A percentile compares a stretch with the other conserved stretches of the same genome.
phyloP scores from a whole-genome alignment of 139 green algal species.

The Chlamydomonas sp. region DNA sequence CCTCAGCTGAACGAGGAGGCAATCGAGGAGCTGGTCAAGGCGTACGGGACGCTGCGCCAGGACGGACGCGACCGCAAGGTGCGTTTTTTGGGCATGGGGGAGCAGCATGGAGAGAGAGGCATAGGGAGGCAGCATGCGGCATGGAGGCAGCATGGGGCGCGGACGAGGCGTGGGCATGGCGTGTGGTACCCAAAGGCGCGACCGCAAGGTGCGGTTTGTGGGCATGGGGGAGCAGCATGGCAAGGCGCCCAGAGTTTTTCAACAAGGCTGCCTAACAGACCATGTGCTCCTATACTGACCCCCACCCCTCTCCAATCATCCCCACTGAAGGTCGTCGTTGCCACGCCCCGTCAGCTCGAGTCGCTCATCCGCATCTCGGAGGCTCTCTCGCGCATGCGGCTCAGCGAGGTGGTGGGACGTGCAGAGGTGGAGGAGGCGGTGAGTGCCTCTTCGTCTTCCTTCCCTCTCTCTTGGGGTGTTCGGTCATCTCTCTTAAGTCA shows the following conservation, averaged over 20 bases:
- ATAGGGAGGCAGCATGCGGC: too few species aligned
- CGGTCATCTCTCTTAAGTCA: neutral
- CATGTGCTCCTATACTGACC: neutral
- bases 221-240: neutral
- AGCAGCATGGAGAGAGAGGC: too few species aligned
- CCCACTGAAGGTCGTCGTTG: conserved; percentile 40
- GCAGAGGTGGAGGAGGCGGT: conserved; percentile 60
- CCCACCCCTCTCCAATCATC: neutral
- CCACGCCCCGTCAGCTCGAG: conserved; percentile 92
- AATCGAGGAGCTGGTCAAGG: conserved; percentile 58
- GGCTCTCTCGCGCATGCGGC: conserved; percentile 72
- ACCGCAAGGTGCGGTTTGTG: neutral
- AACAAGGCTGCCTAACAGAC: too few species aligned
- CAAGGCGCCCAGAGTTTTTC: too few species aligned
- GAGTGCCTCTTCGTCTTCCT: neutral
- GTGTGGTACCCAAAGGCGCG: neutral
- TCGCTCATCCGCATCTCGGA: conserved; percentile 81
- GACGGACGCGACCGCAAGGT: conserved; percentile 58
- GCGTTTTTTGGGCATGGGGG: too few species aligned
- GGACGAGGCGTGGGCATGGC: too few species aligned
- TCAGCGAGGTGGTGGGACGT: conserved; percentile 39
- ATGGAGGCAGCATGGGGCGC: too few species aligned
- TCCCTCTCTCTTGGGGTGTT: too few species aligned
- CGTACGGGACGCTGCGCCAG: conserved; percentile 80
- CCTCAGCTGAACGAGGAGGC: conserved; percentile 73